Percentiles rank a stretch among this genome's conserved stretches.
Conservation (phyloP, 345 rosid species). For the Gossypium herbaceum region DNA sequence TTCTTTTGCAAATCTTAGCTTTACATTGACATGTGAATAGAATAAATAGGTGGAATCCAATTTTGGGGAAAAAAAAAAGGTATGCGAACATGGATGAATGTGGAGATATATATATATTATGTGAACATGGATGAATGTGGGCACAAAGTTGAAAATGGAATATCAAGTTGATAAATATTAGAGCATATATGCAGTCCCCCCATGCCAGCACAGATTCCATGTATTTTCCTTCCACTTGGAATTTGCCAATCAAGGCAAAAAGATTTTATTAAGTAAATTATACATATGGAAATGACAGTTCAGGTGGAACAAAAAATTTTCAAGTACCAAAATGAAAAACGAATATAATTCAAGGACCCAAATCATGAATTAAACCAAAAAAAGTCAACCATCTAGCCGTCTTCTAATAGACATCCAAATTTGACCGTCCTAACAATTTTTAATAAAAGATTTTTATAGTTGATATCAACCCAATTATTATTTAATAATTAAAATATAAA, state of each 20-base stretch:
- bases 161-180: slow-evolving; percentile 5
- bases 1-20: background rate
- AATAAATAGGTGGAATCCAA: background rate
- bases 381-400: background rate
- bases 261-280: too few relatives aligned
- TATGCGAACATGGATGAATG: background rate
- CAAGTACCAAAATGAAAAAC: too few relatives aligned
- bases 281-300: too few relatives aligned
- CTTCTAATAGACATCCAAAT: background rate
- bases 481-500: too few relatives aligned
- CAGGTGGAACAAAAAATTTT: too few relatives aligned
- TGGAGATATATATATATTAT: background rate
- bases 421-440: background rate
- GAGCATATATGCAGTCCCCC: background rate
- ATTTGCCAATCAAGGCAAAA: too few relatives aligned
- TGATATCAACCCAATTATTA: too few relatives aligned
- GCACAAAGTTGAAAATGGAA: background rate
- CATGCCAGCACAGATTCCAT: slow-evolving; percentile 14
- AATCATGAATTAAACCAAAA: background rate
- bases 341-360: too few relatives aligned
- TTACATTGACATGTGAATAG: background rate
- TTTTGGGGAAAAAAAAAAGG: background rate
- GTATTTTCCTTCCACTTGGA: background rate
- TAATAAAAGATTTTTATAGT: too few relatives aligned
- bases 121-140: background rate